Conservation (phyloP, 495 filamentous ascomycete species). For the Penicillium mononematosum region DNA sequence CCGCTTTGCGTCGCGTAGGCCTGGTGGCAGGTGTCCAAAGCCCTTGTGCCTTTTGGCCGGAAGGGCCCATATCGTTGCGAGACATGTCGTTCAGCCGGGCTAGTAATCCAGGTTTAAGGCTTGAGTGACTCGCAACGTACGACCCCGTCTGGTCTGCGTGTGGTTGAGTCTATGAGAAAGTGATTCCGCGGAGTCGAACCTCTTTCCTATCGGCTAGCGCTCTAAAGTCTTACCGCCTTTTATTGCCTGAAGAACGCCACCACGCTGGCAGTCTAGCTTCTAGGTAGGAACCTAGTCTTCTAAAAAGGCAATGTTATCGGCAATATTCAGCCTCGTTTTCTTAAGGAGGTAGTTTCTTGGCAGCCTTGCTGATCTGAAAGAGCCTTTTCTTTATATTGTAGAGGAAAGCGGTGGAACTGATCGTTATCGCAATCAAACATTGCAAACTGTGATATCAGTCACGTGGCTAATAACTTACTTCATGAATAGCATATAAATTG, state of each 20-base stretch:
- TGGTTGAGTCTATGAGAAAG: neutral
- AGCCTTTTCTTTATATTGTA: neutral
- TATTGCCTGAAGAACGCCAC: neutral
- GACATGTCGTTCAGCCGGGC: slow-evolving; percentile 32
- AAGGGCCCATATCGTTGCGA: slow-evolving; percentile 36
- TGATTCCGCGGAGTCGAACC: neutral
- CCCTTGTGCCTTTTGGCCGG: slow-evolving; percentile 48
- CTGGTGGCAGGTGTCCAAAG: slow-evolving; percentile 36
- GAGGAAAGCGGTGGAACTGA: neutral
- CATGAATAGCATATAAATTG: neutral
- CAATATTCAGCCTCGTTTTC: neutral
- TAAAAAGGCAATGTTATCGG: neutral
- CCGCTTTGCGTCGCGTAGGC: slow-evolving; percentile 62
- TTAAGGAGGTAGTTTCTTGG: neutral
- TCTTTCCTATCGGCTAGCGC: slow-evolving; percentile 4
- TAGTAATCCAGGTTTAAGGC: neutral
- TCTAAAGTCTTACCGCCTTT: neutral
- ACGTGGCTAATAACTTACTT: slow-evolving; percentile 14
- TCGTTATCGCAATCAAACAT: slow-evolving; percentile 20
- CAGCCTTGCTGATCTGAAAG: neutral
- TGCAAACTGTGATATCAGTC: slow-evolving; percentile 29
- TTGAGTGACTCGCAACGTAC: neutral
- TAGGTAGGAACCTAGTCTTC: neutral
- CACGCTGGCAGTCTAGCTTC: neutral
- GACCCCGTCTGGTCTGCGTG: neutral